Percentiles rank a stretch among this genome's conserved stretches.
phyloP scores from a whole-genome alignment of 331 rosid genomes.

The Prunus yedoensis region DNA sequence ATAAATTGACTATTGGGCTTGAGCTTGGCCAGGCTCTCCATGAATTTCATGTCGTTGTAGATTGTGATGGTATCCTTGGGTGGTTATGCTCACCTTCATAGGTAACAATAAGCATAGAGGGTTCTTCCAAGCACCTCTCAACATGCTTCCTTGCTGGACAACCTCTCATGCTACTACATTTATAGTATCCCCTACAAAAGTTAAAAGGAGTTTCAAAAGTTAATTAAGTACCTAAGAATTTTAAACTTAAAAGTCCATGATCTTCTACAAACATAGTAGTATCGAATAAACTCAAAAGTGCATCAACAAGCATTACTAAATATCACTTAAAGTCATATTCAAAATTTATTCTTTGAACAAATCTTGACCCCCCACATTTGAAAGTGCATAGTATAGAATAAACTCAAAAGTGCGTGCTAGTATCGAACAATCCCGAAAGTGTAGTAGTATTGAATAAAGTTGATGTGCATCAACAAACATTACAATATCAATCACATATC shows the following conservation, averaged over 20 bases:
- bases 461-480: background rate
- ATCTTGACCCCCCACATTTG: background rate
- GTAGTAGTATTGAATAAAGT: background rate
- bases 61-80: slow-evolving; percentile 68
- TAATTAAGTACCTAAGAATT: background rate
- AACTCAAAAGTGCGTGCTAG: background rate
- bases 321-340: slow-evolving; percentile 4
- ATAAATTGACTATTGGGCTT: slow-evolving; percentile 27
- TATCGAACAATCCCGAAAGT: too few relatives aligned
- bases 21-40: slow-evolving; percentile 36
- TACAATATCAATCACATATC: background rate
- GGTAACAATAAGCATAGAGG: slow-evolving; percentile 91
- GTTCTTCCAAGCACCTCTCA: slow-evolving; percentile 93
- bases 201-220: slow-evolving; percentile 5
- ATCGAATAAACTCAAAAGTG: background rate
- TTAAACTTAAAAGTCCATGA: background rate
- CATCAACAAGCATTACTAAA: background rate
- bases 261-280: background rate
- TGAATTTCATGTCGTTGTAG: slow-evolving; percentile 68
- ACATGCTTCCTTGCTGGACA: slow-evolving; percentile 99
- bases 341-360: slow-evolving; percentile 1
- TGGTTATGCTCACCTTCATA: slow-evolving; percentile 99
- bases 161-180: slow-evolving; percentile 99
- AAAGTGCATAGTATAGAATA: background rate
- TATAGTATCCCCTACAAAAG: slow-evolving; percentile 89